Evolutionary conservation across 805 yeast genomes (phyloP).

Genomic region (Lachancea quebecensis): DNA sequence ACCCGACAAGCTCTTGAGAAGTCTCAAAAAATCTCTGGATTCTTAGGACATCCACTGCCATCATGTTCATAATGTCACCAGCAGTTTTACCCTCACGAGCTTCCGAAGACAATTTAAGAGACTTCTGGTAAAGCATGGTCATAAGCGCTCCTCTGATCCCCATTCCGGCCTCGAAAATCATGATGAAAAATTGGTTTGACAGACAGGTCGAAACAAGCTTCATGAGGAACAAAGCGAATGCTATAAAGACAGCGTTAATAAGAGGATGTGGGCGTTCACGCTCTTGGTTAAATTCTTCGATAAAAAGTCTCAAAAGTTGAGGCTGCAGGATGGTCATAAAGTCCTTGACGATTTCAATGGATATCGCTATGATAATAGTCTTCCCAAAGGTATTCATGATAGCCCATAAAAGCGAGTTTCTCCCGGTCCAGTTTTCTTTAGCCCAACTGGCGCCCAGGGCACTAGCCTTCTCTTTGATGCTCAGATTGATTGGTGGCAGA

Average conservation of each 20-base stretch:
- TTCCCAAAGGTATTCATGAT: constrained; percentile 35
- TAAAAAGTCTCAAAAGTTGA: constrained; percentile 45
- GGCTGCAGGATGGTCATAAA: constrained; percentile 44
- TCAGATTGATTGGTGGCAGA: constrained; percentile 34
- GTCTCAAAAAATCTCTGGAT: constrained; percentile 53
- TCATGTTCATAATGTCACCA: constrained; percentile 74
- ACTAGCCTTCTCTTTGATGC: constrained; percentile 31
- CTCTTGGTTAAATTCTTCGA: constrained; percentile 37
- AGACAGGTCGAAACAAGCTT: constrained; percentile 55
- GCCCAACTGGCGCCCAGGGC: constrained; percentile 33
- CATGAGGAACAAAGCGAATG: constrained; percentile 54
- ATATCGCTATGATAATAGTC: constrained; percentile 31
- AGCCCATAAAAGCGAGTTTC: constrained; percentile 32
- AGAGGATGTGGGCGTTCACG: constrained; percentile 36
- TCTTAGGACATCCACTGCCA: constrained; percentile 69
- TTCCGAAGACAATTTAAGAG: constrained; percentile 59
- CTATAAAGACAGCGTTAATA: constrained; percentile 55
- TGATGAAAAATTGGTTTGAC: constrained; percentile 61
- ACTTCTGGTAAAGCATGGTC: constrained; percentile 62
- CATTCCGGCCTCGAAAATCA: constrained; percentile 54
- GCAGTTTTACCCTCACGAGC: constrained; percentile 54
- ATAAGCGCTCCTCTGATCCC: constrained; percentile 59
- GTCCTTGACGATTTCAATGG: constrained; percentile 36
- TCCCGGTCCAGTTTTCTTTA: constrained; percentile 25
- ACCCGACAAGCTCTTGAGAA: constrained; percentile 48